These are phyloP conservation scores for Echium plantagineum DNA, from an alignment of 257 asterid species.

Conservation along the genomic window DNA sequence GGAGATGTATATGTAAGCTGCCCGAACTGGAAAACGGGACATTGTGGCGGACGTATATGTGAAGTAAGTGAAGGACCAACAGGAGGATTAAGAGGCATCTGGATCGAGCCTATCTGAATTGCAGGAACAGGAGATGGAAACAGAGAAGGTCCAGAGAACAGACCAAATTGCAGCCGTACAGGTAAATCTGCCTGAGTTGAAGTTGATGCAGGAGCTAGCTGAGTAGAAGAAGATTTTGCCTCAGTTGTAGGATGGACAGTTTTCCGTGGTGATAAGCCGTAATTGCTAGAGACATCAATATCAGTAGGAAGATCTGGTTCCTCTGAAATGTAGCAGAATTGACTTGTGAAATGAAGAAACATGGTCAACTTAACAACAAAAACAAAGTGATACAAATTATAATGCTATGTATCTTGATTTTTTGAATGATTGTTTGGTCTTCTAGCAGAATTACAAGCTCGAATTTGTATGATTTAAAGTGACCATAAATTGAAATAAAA, in stretches of 20 bases:
- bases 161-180: conserved; percentile 84
- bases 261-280: conserved; percentile 27
- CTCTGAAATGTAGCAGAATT: conserved; percentile 6
- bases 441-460: too few species aligned
- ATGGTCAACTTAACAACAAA: background rate
- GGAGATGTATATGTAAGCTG: conserved; percentile 65
- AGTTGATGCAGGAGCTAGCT: conserved; percentile 22
- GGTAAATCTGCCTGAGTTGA: conserved; percentile 46
- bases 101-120: conserved; percentile 97
- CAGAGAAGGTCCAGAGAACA: conserved; percentile 87
- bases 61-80: conserved; percentile 47
- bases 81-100: conserved; percentile 89
- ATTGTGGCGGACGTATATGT: conserved; percentile 63
- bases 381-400: background rate
- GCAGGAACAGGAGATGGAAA: conserved; percentile 91
- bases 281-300: conserved; percentile 26
- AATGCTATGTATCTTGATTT: too few species aligned
- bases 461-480: too few species aligned
- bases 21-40: conserved; percentile 78
- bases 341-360: background rate
- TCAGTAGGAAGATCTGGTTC: conserved; percentile 23
- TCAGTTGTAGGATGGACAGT: conserved; percentile 28
- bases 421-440: background rate
- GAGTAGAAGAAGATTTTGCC: conserved; percentile 26
- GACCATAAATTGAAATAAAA: background rate